Evolutionary conservation across 192 early-diverging fungal species (phyloP).

Genomic region (Globomyces pollinis-pini): DNA sequence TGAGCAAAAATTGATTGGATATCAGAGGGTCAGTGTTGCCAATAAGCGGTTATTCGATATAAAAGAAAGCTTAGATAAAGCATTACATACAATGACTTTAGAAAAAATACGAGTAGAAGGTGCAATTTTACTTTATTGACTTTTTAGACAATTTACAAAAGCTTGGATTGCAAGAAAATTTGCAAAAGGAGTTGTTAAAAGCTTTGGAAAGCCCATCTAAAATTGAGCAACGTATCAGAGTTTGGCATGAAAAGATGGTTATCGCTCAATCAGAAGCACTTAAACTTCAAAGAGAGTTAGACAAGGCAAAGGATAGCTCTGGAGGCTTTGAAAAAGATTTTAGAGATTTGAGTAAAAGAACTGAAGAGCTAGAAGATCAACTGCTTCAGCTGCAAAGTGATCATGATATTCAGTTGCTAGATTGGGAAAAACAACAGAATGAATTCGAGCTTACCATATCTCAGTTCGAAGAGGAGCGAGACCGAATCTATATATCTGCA

Average conservation of each 20-base stretch:
- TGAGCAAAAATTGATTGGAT: constrained; percentile 21
- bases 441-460: constrained; percentile 31
- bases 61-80: too few species aligned
- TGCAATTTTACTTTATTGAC: too few species aligned
- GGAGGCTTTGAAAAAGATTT: constrained; percentile 15
- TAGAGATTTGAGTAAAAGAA: neutral
- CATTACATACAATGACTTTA: too few species aligned
- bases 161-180: constrained; percentile 3
- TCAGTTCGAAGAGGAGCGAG: constrained; percentile 38
- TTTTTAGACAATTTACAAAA: constrained; percentile 26
- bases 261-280: constrained; percentile 25
- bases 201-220: constrained; percentile 17
- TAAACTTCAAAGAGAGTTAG: constrained; percentile 30
- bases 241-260: constrained; percentile 43
- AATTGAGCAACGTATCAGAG: constrained; percentile 23
- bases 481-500: constrained; percentile 32
- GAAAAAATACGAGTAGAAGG: too few species aligned
- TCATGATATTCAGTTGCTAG: constrained; percentile 13
- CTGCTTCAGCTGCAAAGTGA: neutral
- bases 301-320: constrained; percentile 16
- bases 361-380: constrained; percentile 19
- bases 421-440: constrained; percentile 39
- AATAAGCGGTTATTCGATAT: too few species aligned
- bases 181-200: constrained; percentile 30
- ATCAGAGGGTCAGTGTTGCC: too few species aligned